Evolutionary conservation across 164 flowering plant species (phyloP), one percentile per base, ranked within the genome.

Genomic region (Magnolia kwangsiensis): DNA sequence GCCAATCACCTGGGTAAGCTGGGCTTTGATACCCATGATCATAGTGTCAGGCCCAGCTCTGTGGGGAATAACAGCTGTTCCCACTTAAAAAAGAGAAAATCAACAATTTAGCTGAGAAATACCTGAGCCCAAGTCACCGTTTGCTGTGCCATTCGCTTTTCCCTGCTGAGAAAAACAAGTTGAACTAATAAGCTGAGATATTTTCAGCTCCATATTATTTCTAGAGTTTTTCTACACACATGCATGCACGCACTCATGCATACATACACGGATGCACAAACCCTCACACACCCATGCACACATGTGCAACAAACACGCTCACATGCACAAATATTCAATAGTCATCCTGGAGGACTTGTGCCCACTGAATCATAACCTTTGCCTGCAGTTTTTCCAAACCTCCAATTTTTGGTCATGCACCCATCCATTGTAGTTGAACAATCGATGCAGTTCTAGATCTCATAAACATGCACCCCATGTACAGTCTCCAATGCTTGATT

Each of bases 121-220:
- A 89, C 97, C 97, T 91, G 93, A 82, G 74, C 73, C 81, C 16
- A 37, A 50, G 75, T 89, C 87, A 77, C 71, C 77, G n/a, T 85
- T 90, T 50, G 76, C 64, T 80, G 74, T 86, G 55, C 92, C 93
- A 85, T 89, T 87, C 9, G 71, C 84, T 80, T 81, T 81, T 21
- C 82, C 79, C 81, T 85, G 86, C 90, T 90, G 93, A 66, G 50
- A 70, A 24, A 68, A 75, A 75, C 51, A 76, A 8, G 63, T 72
- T 49, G n/a, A 37, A 24, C 13, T 37, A 16, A 55, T 51, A 59
- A 67, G 69, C 16, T 4, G 45, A 37, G 45, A 37, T 3, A 37
- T 37, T 37, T 4, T 37, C 7, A 5, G 45, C 45, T 37, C 45
- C 61, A 55, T 0, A 55, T 55, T 55, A 16, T 11, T 55, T 55